Conservation (phyloP, 441 rosid genomes). For the Bruguiera hainesii region DNA sequence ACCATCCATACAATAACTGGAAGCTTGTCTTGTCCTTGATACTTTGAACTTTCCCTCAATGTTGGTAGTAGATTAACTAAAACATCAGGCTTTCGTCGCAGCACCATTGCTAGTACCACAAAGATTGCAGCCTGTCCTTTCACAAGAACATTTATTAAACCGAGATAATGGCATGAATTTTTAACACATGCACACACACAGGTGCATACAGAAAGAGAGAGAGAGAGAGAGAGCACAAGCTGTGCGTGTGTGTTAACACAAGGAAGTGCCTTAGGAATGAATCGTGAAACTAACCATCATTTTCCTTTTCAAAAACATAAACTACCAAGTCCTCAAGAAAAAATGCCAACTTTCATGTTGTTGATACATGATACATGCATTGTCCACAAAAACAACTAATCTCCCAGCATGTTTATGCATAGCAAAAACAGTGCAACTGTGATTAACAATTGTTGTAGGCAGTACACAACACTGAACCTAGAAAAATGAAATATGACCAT, state of each 20-base stretch:
- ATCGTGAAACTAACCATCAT: background rate
- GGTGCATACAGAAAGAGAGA: too few species aligned
- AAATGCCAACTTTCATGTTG: too few species aligned
- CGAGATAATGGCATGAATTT: too few species aligned
- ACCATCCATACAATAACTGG: constrained; percentile 72
- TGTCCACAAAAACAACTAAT: too few species aligned
- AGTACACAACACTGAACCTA: background rate
- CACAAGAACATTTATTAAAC: constrained; percentile 12
- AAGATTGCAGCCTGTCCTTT: constrained; percentile 81
- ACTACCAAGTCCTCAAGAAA: too few species aligned
- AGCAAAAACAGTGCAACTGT: background rate
- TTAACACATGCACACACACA: background rate
- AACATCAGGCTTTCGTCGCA: constrained; percentile 85
- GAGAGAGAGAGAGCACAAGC: background rate
- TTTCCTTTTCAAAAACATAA: too few species aligned
- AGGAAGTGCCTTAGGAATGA: background rate
- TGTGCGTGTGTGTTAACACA: background rate
- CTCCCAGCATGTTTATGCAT: background rate
- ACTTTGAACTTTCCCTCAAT: constrained; percentile 64
- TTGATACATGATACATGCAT: too few species aligned
- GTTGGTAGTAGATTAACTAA: constrained; percentile 52
- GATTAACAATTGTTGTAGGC: background rate
- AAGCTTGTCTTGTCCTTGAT: constrained; percentile 88
- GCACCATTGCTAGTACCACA: constrained; percentile 73
- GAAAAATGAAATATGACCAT: background rate